Conservation (phyloP, 306 rosid genomes). For the Pterocarpus macrocarpus region DNA sequence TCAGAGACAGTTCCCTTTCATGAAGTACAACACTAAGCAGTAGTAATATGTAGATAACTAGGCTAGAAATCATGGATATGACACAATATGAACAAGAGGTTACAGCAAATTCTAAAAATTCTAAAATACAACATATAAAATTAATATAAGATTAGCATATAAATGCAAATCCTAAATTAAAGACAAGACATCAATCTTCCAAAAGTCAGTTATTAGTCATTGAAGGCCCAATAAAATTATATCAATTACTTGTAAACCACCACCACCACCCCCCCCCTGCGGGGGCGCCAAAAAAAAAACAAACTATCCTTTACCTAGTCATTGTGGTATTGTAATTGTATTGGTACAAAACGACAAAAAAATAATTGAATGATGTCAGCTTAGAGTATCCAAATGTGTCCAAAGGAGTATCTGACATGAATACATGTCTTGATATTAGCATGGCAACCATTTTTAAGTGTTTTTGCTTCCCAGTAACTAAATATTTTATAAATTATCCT, state of each 20-base stretch:
- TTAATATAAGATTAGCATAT: neutral
- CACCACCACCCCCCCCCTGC: too few species aligned
- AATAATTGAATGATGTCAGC: neutral
- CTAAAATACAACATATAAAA: neutral
- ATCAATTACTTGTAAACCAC: too few species aligned
- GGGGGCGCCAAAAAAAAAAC: too few species aligned
- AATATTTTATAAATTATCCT: conserved; percentile 22
- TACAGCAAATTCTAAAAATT: neutral
- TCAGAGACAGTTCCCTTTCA: neutral
- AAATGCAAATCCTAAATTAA: neutral
- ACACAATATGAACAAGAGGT: neutral
- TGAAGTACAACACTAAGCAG: conserved; percentile 6
- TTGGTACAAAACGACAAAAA: neutral
- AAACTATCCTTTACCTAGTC: too few species aligned
- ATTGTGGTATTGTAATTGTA: neutral
- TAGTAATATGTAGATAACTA: conserved; percentile 5
- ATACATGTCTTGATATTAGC: neutral
- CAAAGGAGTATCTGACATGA: neutral
- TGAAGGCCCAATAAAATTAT: too few species aligned
- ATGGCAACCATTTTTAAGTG: neutral
- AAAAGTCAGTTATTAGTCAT: too few species aligned
- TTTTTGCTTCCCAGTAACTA: neutral
- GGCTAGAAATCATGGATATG: neutral
- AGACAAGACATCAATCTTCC: too few species aligned
- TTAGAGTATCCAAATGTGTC: neutral